phyloP scores from a whole-genome alignment of 805 yeast genomes.

The Candida sithepensis region DNA sequence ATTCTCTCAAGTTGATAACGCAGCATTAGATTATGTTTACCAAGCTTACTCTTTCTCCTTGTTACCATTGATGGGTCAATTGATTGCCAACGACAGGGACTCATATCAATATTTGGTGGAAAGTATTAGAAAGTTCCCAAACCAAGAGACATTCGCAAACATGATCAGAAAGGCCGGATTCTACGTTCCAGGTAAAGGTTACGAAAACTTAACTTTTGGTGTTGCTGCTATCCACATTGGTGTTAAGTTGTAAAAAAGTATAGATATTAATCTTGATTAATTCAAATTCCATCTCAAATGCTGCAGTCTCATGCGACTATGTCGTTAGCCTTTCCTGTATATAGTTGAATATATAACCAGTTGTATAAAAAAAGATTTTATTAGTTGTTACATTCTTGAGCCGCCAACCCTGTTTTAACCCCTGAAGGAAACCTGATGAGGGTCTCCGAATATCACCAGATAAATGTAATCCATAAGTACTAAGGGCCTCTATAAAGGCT shows the following conservation, averaged over 20 bases:
- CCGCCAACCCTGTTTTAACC: no score
- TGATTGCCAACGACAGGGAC: conserved; percentile 91
- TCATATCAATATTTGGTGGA: conserved; percentile 96
- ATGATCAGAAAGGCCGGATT: conserved; percentile 97
- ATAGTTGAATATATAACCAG: background rate
- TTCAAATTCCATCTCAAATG: no score
- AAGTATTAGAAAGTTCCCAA: conserved; percentile 87
- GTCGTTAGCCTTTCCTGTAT: background rate
- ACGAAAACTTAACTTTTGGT: conserved; percentile 91
- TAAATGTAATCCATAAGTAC: no score
- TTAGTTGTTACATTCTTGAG: no score
- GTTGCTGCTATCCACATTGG: conserved; percentile 96
- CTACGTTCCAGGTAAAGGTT: conserved; percentile 84
- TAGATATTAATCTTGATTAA: no score
- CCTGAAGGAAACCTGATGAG: no score
- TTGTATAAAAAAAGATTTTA: background rate
- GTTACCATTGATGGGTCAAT: conserved; percentile 92
- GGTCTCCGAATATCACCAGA: no score
- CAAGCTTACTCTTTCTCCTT: conserved; percentile 85
- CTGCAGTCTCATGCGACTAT: no score
- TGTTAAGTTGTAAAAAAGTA: conserved; percentile 61
- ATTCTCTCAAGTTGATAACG: conserved; percentile 86
- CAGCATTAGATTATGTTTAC: conserved; percentile 68
- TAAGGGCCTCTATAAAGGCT: no score
- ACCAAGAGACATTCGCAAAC: conserved; percentile 81